phyloP scores from a whole-genome alignment of 2,329 filamentous ascomycete genomes.

The Myrmaecium sp. region DNA sequence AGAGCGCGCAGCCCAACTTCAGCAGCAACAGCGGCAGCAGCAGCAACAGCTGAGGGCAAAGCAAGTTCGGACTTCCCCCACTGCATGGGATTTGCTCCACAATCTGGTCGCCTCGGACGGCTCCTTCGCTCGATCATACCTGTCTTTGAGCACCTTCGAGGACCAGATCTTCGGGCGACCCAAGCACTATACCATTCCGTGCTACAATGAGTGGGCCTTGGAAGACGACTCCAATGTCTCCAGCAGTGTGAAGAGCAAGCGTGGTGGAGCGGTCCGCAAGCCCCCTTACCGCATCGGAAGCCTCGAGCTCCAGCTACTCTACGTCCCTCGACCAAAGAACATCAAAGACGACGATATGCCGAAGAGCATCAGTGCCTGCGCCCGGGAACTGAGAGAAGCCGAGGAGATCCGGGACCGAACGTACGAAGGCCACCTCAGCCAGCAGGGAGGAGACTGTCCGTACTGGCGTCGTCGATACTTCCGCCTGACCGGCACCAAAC shows the following conservation, averaged over 20 bases:
- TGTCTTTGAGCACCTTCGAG: constrained; percentile 88
- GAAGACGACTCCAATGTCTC: constrained; percentile 57
- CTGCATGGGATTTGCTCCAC: constrained; percentile 73
- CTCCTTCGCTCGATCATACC: constrained; percentile 85
- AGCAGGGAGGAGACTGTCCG: constrained; percentile 96
- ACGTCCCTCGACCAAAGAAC: constrained; percentile 81
- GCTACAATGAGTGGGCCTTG: constrained; percentile 97
- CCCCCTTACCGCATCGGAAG: constrained; percentile 97
- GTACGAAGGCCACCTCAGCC: constrained; percentile 81
- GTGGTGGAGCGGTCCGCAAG: constrained; percentile 50
- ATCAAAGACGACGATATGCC: constrained; percentile 90
- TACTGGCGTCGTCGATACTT: constrained; percentile 98
- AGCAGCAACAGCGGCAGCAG: constrained; percentile 20
- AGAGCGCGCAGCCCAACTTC: constrained; percentile 46
- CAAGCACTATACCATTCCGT: constrained; percentile 73
- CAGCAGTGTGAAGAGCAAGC: constrained; percentile 91
- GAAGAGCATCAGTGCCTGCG: constrained; percentile 96
- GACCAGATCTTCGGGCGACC: constrained; percentile 73
- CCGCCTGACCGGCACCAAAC: constrained; percentile 74
- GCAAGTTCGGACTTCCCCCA: constrained; percentile 40
- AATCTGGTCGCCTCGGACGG: constrained; percentile 80
- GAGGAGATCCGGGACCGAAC: constrained; percentile 62
- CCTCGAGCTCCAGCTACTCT: constrained; percentile 82
- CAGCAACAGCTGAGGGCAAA: constrained; percentile 29
- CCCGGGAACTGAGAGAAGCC: constrained; percentile 81